phyloP scores from a whole-genome alignment of 2,329 filamentous ascomycete genomes.

The Sporothrix euskadiensis region DNA sequence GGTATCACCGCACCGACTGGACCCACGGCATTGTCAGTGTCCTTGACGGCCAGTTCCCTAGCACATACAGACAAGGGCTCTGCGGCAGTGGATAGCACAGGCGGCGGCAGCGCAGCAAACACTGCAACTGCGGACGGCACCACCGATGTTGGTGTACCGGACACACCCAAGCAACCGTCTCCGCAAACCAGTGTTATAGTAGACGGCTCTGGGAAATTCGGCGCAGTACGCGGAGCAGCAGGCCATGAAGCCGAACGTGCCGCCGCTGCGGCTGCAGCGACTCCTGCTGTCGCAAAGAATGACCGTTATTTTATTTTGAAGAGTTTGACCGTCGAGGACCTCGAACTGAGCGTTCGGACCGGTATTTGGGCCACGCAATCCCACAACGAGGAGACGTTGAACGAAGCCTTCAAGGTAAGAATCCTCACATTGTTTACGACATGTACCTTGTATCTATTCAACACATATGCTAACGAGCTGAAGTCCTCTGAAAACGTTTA shows the following conservation, averaged over 20 bases:
- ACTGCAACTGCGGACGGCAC: background rate
- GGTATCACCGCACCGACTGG: constrained; percentile 57
- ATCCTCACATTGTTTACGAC: background rate
- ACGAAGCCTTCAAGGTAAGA: constrained; percentile 76
- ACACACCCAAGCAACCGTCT: background rate
- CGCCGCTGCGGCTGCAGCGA: background rate
- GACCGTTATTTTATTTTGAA: constrained; percentile 92
- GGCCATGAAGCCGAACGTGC: background rate
- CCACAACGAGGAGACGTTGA: constrained; percentile 84
- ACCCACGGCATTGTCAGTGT: constrained; percentile 43
- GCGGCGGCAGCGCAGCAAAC: background rate
- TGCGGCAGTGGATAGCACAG: background rate
- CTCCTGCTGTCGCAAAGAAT: constrained; percentile 31
- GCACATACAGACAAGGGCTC: background rate
- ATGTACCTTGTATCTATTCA: background rate
- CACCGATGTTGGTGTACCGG: background rate
- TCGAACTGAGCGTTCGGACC: constrained; percentile 83
- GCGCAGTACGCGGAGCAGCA: background rate
- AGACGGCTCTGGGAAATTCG: constrained; percentile 21
- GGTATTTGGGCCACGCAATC: constrained; percentile 92
- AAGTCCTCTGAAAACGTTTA: constrained; percentile 82
- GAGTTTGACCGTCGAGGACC: constrained; percentile 85
- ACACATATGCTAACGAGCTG: background rate
- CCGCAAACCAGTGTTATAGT: constrained; percentile 20
- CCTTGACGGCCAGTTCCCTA: background rate